Evolutionary conservation across 257 asterid genomes (phyloP), one percentile per base, ranked within the genome.

Genomic region (Solanum habrochaites): DNA sequence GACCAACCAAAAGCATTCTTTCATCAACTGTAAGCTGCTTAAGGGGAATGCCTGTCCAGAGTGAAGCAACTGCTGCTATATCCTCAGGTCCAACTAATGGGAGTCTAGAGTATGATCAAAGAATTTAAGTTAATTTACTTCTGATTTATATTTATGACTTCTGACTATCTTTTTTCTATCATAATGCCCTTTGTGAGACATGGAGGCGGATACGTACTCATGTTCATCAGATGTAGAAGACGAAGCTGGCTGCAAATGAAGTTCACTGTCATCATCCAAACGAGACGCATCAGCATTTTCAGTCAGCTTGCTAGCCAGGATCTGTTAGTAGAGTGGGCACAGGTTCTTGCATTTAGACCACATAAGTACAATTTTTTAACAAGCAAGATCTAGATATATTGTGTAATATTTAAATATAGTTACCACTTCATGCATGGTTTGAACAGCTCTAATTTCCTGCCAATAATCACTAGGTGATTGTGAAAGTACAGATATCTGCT

Each of bases 41-140:
- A 82, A 95, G 97, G 12, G 99, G 99, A 90, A 97, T 93, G 52
- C 99, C 99, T 62, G 99, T 92, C 95, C 96, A 93, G 25, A 95
- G 90, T 75, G 99, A 97, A 89, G 99, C 98, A 88, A 95, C 96
- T 74, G 97, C 94, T 64, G 99, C 99, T 88, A 97, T 95, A 88
- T 97, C 99, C 91, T 95, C 99, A 43, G 96, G 93, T 78, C 97
- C 99, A 88, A 97, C 94, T 88, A 93, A 89, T 12, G 90, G 66
- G 56, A 90, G 67, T 86, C 99, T 97, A 91, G 43, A 90, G 62
- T 81, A 89, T 87, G 85, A 88, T 64, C 71, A 88, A 87, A 83
- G 56, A 82, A 47, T 13, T 7, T 67, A 64, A 39, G 86, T n/a
- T 69, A 45, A 31, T 70, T 75, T 82, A 70, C 84, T 82, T 60